Percentiles rank a stretch among this genome's conserved stretches.
Evolutionary conservation across 495 filamentous ascomycete species (phyloP).

Genomic region (Glarea lozoyensis): DNA sequence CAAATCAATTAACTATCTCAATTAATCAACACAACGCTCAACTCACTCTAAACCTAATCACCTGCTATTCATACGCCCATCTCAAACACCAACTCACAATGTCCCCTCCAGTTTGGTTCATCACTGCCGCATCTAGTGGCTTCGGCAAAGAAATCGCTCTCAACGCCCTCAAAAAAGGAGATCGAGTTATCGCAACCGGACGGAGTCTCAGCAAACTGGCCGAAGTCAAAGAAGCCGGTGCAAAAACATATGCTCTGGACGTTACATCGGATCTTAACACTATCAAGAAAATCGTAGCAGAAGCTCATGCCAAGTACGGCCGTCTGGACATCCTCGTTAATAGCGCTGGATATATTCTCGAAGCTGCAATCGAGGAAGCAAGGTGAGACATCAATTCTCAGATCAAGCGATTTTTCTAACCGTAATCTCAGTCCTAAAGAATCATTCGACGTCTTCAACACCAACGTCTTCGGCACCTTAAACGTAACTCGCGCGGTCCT

Average conservation of each 20-base stretch:
- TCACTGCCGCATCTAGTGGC: slow-evolving; percentile 33
- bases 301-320: slow-evolving; percentile 27
- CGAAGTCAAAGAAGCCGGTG: slow-evolving; percentile 29
- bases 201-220: slow-evolving; percentile 20
- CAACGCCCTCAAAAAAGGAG: slow-evolving; percentile 27
- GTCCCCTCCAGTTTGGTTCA: slow-evolving; percentile 32
- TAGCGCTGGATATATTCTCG: slow-evolving; percentile 34
- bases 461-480: slow-evolving; percentile 38
- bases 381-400: slow-evolving; percentile 18
- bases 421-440: slow-evolving; percentile 20
- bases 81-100: too few relatives aligned
- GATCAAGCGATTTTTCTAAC: slow-evolving; percentile 2
- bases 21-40: too few relatives aligned
- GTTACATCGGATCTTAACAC: slow-evolving; percentile 24
- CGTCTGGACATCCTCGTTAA: slow-evolving; percentile 39
- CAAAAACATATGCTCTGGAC: slow-evolving; percentile 28
- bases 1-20: too few relatives aligned
- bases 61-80: too few relatives aligned
- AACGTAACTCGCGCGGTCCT: slow-evolving; percentile 34
- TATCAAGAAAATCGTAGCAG: slow-evolving; percentile 15
- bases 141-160: slow-evolving; percentile 28
- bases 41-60: too few relatives aligned
- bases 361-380: slow-evolving; percentile 34
- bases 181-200: slow-evolving; percentile 34
- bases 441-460: slow-evolving; percentile 26